Base-by-base conservation (phyloP, 495 filamentous ascomycete species). In the Immersiella caudata region DNA sequence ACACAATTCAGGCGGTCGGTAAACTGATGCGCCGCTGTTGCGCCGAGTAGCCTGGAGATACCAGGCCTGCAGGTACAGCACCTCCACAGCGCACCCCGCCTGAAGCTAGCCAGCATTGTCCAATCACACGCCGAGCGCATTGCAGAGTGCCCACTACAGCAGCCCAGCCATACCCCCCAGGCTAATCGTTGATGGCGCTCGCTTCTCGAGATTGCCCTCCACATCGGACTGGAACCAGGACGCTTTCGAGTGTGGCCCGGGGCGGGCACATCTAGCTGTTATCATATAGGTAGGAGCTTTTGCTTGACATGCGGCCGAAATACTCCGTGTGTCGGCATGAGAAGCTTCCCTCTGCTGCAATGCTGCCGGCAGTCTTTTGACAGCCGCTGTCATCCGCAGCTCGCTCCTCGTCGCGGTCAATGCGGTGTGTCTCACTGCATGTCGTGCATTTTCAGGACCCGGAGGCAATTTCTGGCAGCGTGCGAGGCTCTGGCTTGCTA, bases 151-250 rank as follows among this genome's bases (percentile, higher is more conserved):
- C 29, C 25, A 16, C 11, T 7, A 36, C 4, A n/a, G 5, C 3
- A n/a, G 0, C 5, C 40, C 20, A 62, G 29, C 59, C 7, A 26
- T 36, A 49, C 12, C 61, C 26, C 27, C 50, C 29, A 60, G 60
- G 56, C 46, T 61, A 62, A 27, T 62, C 26, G 11, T 5, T 16
- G 35, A 68, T 57, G 56, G 57, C 22, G 49, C 65, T 73, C 65
- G 68, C 65, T 60, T 66, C 36, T 64, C 62, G 55, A 63, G 25
- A 65, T 66, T 62, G 56, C 36, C 68, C 63, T 51, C 35, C 55
- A 9, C 56, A 40, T 55, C 49, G 27, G n/a, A n/a, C n/a, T n/a
- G n/a, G n/a, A 70, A 67, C 69, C 57, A 24, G 68, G 60, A 67
- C 55, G 35, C 35, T 29, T 1, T 24, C 18, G 65, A 46, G 27